phyloP scores from a whole-genome alignment of 352 stramenopile species.

The Phytophthora niederhauseri region DNA sequence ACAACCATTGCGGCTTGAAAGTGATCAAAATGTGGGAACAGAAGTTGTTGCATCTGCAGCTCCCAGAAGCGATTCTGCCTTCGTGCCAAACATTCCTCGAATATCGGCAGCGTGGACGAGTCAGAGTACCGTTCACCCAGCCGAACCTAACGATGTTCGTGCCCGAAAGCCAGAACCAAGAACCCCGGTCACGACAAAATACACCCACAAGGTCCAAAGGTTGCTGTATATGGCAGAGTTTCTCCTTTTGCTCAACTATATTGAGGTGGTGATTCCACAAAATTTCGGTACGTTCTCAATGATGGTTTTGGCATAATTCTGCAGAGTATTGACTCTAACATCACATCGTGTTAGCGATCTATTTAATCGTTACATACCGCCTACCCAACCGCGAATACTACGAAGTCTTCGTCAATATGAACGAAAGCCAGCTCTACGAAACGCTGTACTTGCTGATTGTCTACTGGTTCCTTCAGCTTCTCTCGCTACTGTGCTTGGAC shows the following conservation, averaged over 20 bases:
- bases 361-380: constrained; percentile 5
- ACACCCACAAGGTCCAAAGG: not conserved
- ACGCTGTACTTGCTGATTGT: constrained; percentile 7
- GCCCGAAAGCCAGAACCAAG: not conserved
- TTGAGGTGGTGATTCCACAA: not conserved
- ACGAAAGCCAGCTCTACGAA: not conserved
- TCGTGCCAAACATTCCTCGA: not conserved
- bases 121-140: not conserved
- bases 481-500: constrained; percentile 10
- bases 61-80: not conserved
- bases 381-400: constrained; percentile 25
- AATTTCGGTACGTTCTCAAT: not conserved
- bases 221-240: not conserved
- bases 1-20: not conserved
- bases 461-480: constrained; percentile 13
- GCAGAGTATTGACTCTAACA: not conserved
- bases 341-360: not conserved
- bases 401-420: not conserved
- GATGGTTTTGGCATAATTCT: not conserved
- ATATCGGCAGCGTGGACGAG: not conserved
- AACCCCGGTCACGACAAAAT: not conserved
- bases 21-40: not conserved
- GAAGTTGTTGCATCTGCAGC: not conserved
- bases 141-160: not conserved
- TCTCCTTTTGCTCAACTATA: not conserved